Evolutionary conservation across 305 asterid species (phyloP), one percentile per base, ranked within the genome.

Genomic region (Rubia peregrina): DNA sequence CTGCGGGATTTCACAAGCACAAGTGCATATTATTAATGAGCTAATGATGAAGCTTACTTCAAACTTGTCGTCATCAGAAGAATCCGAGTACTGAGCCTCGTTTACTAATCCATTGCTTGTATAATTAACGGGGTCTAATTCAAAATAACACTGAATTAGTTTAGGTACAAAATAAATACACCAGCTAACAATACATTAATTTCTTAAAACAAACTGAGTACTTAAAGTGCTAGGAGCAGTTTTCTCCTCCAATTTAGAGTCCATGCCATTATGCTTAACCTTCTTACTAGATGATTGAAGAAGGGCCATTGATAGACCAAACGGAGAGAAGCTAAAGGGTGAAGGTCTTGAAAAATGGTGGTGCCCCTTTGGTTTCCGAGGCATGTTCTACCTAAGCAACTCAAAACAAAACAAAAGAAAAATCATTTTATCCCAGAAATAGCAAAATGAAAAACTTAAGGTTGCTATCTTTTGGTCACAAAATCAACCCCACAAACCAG

Each of bases 311-410:
- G 86, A 74, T 71, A 95, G 88, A 69, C 85, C 82, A 81, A 91
- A 89, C 10, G 90, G 88, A 38, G 96, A 87, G 78, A 91, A 91
- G 53, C 92, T 80, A 30, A 83, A 74, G 0, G 86, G 90, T 38
- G 65, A 82, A 59, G 61, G 57, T 65, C 88, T 78, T 11, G 22
- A 14, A 61, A 67, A 59, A 7, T 63, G 83, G 51, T 70, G 73
- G 55, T 59, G 73, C 74, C 82, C 74, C 71, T 74, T 71, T 4
- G 83, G 82, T 68, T 82, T 84, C 60, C 83, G 81, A 3, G 92
- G 85, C 96, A 92, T 92, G 78, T 71, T 79, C 68, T 76, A 38
- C 43, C 41, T 46, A n/a, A 70, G 49, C 14, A 46, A 59, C 8
- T 11, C n/a, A 57, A 82, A 56, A 30, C 33, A 30, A 14, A 17